Conservation (phyloP, 345 rosid genomes). For the Eucalyptus victrix region DNA sequence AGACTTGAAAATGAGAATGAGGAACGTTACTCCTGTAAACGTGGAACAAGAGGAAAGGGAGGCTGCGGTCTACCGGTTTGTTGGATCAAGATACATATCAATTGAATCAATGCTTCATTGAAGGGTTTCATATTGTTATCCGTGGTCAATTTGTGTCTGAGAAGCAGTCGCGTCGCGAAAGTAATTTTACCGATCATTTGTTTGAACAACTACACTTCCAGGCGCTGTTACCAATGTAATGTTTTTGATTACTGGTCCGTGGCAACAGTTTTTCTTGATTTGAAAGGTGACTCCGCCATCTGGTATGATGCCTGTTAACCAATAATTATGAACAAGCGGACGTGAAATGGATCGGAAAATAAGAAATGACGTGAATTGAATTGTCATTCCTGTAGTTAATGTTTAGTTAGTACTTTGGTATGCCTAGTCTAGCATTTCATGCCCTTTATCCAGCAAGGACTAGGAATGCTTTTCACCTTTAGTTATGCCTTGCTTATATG, state of each 20-base stretch:
- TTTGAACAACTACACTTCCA: not conserved
- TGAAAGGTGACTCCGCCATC: not conserved
- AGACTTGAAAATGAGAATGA: not conserved
- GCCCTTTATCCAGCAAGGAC: not conserved
- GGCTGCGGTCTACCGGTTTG: not conserved
- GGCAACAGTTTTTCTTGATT: not conserved
- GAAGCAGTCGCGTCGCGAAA: too few relatives aligned
- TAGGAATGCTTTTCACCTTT: not conserved
- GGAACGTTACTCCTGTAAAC: not conserved
- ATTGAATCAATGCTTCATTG: not conserved
- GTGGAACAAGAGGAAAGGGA: not conserved
- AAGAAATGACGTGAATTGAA: not conserved
- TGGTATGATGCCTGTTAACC: not conserved
- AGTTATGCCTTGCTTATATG: not conserved
- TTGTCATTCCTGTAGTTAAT: not conserved
- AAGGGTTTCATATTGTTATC: not conserved
- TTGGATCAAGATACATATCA: not conserved
- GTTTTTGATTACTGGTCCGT: not conserved
- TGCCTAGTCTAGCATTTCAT: not conserved
- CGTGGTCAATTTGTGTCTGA: not conserved
- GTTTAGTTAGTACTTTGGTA: not conserved
- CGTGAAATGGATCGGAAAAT: not conserved
- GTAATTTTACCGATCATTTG: not conserved
- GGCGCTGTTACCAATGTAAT: not conserved
- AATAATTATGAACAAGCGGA: not conserved